Percentiles rank a stretch among this genome's conserved stretches.
Evolutionary conservation across 306 rosid genomes (phyloP).

Genomic region (Canavalia ensiformis): DNA sequence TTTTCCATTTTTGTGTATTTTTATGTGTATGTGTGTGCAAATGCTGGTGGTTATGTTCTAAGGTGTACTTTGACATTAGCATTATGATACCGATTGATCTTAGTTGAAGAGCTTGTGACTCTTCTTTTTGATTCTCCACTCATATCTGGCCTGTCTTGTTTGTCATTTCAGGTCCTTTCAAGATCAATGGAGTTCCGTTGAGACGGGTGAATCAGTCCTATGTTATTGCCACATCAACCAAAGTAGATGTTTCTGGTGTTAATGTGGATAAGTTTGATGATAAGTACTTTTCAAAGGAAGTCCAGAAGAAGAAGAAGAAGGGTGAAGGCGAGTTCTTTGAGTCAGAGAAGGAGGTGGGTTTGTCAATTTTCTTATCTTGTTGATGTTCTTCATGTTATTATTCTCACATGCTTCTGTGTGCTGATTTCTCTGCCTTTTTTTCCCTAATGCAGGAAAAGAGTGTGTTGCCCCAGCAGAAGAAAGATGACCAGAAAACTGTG

Average conservation of each 20-base stretch:
- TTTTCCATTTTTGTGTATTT: neutral
- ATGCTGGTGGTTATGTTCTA: conserved; percentile 5
- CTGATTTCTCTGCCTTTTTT: neutral
- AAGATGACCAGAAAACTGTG: conserved; percentile 81
- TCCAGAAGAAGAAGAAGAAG: conserved; percentile 62
- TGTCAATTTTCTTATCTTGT: neutral
- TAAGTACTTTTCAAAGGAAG: conserved; percentile 70
- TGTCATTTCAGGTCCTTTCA: conserved; percentile 64
- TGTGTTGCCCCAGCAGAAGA: conserved; percentile 75
- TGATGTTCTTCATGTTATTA: neutral
- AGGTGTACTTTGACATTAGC: neutral
- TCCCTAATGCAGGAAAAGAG: conserved; percentile 65
- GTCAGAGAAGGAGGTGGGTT: conserved; percentile 70
- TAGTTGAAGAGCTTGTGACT: neutral
- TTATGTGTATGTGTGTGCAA: neutral
- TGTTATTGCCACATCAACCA: conserved; percentile 72
- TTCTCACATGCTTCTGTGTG: neutral
- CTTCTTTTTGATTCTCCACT: neutral
- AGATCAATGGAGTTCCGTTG: conserved; percentile 77
- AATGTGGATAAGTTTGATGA: conserved; percentile 66
- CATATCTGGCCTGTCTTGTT: no score
- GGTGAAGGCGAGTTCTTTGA: conserved; percentile 73
- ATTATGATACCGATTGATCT: neutral
- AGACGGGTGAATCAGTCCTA: conserved; percentile 78
- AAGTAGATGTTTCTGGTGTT: conserved; percentile 69